Evolutionary conservation across 106 monocot genomes (phyloP), one percentile per base, ranked within the genome.

Genomic region (Dendrobium huoshanense): DNA sequence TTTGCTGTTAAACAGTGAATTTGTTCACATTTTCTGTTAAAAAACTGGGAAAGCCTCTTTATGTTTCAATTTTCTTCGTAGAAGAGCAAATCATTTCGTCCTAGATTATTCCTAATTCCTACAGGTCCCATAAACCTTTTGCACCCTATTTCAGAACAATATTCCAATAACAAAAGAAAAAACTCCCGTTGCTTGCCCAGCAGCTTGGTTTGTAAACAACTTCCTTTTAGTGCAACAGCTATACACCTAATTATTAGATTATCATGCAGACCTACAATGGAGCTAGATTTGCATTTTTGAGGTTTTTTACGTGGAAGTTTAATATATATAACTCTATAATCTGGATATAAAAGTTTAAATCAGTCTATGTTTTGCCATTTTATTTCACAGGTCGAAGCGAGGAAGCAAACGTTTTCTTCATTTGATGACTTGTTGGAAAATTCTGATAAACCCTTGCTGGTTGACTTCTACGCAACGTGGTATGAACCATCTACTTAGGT

Each of bases 391-490:
- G 87, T 94, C 37, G 77, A 90, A 85, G 97, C 97, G 54, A 94
- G 85, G 85, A 88, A 92, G 42, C 83, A 89, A 73, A 82, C 92
- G 72, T 97, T 89, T 79, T 87, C 86, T 64, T 94, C 97, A 56
- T 92, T 97, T 89, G 97, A 97, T 81, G 94, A 97, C 3, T 84
- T 97, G 42, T 45, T 97, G 80, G 81, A 88, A 79, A 89, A 89
- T 20, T 90, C 90, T 29, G 89, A 92, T 83, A 97, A 89, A 72
- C 94, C 96, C 42, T 84, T 97, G 54, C 64, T 97, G 70, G 94
- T 97, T 78, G 97, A 97, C 78, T 97, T 97, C 83, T 97, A 97
- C 87, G 94, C 94, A 55, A 92, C 90, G 77, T 94, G 97, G 97
- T 97, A 83, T 49, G 43, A 15, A 76, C 20, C 27, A 47, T 48